Percentiles rank a stretch among this genome's conserved stretches.
phyloP scores from a whole-genome alignment of 2,329 filamentous ascomycete genomes.

The Scedosporium boydii region DNA sequence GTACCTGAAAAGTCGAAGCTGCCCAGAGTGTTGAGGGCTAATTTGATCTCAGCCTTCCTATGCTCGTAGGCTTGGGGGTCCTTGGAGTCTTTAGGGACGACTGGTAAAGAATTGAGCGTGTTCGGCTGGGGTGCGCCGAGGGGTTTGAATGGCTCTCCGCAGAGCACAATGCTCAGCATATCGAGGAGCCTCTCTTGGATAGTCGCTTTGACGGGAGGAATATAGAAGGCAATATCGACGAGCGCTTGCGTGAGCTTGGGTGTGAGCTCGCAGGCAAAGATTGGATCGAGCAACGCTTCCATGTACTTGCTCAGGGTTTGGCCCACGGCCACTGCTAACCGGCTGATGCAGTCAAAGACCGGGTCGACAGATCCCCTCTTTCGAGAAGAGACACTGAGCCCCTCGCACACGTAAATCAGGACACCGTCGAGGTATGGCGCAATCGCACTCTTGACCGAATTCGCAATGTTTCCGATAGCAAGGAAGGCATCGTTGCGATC shows the following conservation, averaged over 20 bases:
- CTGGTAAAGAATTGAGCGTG: conserved; percentile 68
- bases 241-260: conserved; percentile 90
- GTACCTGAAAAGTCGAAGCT: conserved; percentile 77
- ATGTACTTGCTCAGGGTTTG: conserved; percentile 98
- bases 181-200: conserved; percentile 93
- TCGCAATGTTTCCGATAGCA: conserved; percentile 91
- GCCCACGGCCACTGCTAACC: conserved; percentile 87
- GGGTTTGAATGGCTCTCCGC: conserved; percentile 83
- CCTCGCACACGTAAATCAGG: conserved; percentile 85
- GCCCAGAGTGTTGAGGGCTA: conserved; percentile 90
- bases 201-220: conserved; percentile 82
- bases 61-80: conserved; percentile 74
- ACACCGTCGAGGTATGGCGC: conserved; percentile 92
- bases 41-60: conserved; percentile 76
- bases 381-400: conserved; percentile 69
- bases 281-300: conserved; percentile 87
- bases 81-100: conserved; percentile 79
- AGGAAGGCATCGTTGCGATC: conserved; percentile 91
- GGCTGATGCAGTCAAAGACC: conserved; percentile 96
- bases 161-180: conserved; percentile 88
- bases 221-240: conserved; percentile 98
- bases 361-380: conserved; percentile 59
- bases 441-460: conserved; percentile 91
- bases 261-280: conserved; percentile 92
- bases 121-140: conserved; percentile 81